Percentiles rank a stretch among this genome's conserved stretches.
Evolutionary conservation across 805 yeast species (phyloP).

Genomic region (Sungouiozyma intestinalis): DNA sequence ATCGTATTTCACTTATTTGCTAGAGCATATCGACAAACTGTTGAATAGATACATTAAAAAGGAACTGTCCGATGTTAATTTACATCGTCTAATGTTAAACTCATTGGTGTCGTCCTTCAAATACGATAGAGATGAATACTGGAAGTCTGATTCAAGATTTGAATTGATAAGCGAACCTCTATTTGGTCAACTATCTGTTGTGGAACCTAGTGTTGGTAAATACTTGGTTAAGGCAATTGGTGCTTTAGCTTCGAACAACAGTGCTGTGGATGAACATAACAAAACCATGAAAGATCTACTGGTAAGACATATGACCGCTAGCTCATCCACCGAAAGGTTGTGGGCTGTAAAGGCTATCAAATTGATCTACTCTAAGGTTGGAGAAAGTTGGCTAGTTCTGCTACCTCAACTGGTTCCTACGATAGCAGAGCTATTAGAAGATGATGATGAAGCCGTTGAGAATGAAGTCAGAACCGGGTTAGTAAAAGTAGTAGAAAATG

Average conservation of each 20-base stretch:
- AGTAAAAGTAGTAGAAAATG: conserved; percentile 83
- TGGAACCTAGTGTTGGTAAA: conserved; percentile 70
- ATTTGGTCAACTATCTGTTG: conserved; percentile 51
- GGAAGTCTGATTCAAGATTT: conserved; percentile 84
- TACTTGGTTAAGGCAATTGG: conserved; percentile 72
- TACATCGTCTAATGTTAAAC: conserved; percentile 64
- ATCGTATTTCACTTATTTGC: conserved; percentile 71
- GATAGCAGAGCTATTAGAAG: conserved; percentile 90
- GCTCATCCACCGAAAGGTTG: conserved; percentile 46
- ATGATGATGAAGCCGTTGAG: conserved; percentile 90
- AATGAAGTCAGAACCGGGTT: conserved; percentile 81
- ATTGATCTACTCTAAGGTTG: conserved; percentile 77
- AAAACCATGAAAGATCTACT: conserved; percentile 58
- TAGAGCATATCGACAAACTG: conserved; percentile 58
- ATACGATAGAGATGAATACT: conserved; percentile 86
- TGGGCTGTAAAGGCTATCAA: conserved; percentile 79
- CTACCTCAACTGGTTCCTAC: conserved; percentile 92
- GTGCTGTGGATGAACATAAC: conserved; percentile 63
- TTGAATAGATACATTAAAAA: conserved; percentile 40
- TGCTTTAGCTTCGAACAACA: conserved; percentile 58
- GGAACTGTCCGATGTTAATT: conserved; percentile 37
- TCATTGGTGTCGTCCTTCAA: conserved; percentile 75
- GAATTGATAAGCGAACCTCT: conserved; percentile 56
- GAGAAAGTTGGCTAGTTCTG: conserved; percentile 86
- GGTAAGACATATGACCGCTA: conserved; percentile 57